Percentiles rank a stretch among this genome's conserved stretches.
phyloP scores from a whole-genome alignment of 352 stramenopile species.

The Phytophthora fragariae region DNA sequence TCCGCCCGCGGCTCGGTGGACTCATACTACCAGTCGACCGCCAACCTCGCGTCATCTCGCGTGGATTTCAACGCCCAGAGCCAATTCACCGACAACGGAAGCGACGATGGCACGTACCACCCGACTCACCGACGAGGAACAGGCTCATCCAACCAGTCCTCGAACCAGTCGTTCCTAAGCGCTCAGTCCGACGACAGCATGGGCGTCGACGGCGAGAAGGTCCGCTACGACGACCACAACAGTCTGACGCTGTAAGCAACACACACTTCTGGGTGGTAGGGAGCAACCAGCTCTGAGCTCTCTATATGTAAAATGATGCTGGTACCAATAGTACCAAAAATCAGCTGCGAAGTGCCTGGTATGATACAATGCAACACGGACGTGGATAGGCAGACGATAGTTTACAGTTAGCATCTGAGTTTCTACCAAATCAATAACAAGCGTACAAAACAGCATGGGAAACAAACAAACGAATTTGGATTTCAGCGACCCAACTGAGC shows the following conservation, averaged over 20 bases:
- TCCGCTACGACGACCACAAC: constrained; percentile 28
- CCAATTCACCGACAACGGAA: constrained; percentile 40
- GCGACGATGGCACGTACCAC: constrained; percentile 40
- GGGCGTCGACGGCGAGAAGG: constrained; percentile 59
- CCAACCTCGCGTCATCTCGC: constrained; percentile 32
- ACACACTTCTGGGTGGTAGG: constrained; percentile 28
- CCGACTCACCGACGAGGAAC: constrained; percentile 38
- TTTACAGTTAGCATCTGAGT: too few relatives aligned
- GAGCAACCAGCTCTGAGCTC: constrained; percentile 28
- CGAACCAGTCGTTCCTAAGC: constrained; percentile 66
- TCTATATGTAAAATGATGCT: constrained; percentile 42
- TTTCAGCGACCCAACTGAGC: too few relatives aligned
- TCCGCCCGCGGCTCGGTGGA: constrained; percentile 33
- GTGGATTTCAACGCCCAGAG: constrained; percentile 43
- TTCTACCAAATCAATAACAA: too few relatives aligned
- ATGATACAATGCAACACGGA: too few relatives aligned
- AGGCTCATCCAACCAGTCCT: constrained; percentile 57
- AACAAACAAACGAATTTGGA: too few relatives aligned
- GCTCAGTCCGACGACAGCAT: constrained; percentile 67
- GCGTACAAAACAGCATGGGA: too few relatives aligned
- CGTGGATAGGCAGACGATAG: too few relatives aligned
- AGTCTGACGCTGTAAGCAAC: constrained; percentile 34
- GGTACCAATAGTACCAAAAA: too few relatives aligned
- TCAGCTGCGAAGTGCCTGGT: too few relatives aligned
- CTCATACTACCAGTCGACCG: constrained; percentile 38